Evolutionary conservation across 805 yeast genomes (phyloP).

Genomic region (Phaffomyces opuntiae): DNA sequence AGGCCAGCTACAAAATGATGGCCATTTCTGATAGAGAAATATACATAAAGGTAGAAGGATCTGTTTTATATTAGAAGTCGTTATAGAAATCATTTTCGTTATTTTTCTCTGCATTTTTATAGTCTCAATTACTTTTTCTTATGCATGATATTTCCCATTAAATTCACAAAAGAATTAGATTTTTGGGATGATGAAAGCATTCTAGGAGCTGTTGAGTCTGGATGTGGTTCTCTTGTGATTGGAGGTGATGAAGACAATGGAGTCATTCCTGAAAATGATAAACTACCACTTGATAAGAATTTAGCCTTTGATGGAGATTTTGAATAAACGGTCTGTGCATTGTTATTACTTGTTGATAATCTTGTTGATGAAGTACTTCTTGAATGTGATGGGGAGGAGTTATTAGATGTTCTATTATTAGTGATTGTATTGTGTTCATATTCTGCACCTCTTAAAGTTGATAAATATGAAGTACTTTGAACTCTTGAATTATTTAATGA

Average conservation of each 20-base stretch:
- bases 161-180: constrained; percentile 21
- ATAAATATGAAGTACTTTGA: constrained; percentile 20
- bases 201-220: background rate
- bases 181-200: constrained; percentile 6
- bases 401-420: constrained; percentile 7
- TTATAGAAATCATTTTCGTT: too few relatives aligned
- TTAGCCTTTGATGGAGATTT: constrained; percentile 11
- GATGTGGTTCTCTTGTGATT: background rate
- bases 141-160: constrained; percentile 20
- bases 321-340: background rate
- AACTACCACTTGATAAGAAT: background rate
- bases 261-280: constrained; percentile 5
- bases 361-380: constrained; percentile 15
- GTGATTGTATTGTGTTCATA: background rate
- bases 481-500: constrained; percentile 22
- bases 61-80: too few relatives aligned
- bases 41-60: too few relatives aligned
- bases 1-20: too few relatives aligned
- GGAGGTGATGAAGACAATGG: constrained; percentile 9
- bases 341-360: background rate
- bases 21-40: too few relatives aligned
- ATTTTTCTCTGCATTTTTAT: too few relatives aligned
- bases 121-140: constrained; percentile 12
- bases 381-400: constrained; percentile 18
- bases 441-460: constrained; percentile 17